These are phyloP conservation scores for Paxillus ammoniavirescens DNA, from an alignment of 768 basidiomycete genomes.

Conservation along the genomic window DNA sequence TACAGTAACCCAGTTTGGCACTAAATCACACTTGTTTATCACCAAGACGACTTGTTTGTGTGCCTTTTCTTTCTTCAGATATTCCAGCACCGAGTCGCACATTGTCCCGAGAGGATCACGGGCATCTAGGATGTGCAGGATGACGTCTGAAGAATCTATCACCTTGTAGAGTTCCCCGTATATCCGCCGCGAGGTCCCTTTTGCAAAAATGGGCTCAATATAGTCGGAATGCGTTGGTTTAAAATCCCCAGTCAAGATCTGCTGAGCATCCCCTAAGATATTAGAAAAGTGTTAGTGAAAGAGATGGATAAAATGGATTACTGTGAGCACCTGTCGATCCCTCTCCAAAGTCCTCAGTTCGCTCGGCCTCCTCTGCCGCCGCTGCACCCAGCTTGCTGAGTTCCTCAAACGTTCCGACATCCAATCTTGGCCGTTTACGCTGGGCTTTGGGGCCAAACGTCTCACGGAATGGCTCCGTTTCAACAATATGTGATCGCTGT, in stretches of 20 bases:
- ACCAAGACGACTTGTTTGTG: conserved; percentile 97
- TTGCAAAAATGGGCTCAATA: conserved; percentile 90
- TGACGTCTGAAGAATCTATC: conserved; percentile 96
- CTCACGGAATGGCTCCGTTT: conserved; percentile 91
- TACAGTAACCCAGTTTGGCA: conserved; percentile 98
- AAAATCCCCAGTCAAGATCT: conserved; percentile 35
- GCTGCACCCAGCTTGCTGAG: conserved; percentile 64
- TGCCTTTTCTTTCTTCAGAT: conserved; percentile 91
- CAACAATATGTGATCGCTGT: conserved; percentile 89
- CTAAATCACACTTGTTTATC: conserved; percentile 97
- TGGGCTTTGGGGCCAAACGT: conserved; percentile 97
- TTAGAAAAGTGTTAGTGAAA: conserved; percentile 1
- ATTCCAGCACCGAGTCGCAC: conserved; percentile 92
- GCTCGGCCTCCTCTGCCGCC: conserved; percentile 53
- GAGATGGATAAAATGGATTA: not conserved
- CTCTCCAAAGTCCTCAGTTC: conserved; percentile 35
- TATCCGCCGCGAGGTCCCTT: conserved; percentile 93
- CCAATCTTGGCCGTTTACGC: conserved; percentile 83
- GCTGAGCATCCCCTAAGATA: conserved; percentile 8
- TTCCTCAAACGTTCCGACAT: conserved; percentile 92
- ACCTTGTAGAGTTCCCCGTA: conserved; percentile 99
- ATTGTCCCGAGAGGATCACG: conserved; percentile 94
- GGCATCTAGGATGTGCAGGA: conserved; percentile 93
- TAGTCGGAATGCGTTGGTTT: conserved; percentile 69
- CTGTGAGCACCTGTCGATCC: conserved; percentile 43